A percentile compares a stretch with the other conserved stretches of the same genome.
Conservation (phyloP, 345 rosid genomes). For the Ceriops zippeliana region DNA sequence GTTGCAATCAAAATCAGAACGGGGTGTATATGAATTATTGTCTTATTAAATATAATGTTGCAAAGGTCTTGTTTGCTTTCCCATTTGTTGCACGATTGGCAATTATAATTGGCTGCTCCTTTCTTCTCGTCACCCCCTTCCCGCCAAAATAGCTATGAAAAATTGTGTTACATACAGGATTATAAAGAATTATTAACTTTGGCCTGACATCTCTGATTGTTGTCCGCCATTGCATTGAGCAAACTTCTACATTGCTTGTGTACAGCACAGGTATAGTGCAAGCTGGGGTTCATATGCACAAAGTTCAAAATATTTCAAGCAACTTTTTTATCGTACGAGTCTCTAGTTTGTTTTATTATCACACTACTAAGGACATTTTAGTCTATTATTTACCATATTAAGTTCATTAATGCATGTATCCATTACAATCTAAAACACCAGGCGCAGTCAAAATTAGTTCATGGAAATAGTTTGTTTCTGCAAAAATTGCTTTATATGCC, state of each 20-base stretch:
- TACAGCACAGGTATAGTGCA: no score
- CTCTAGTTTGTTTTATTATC: neutral
- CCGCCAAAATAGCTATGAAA: no score
- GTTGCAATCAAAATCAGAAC: slow-evolving; percentile 28
- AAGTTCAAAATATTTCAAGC: neutral
- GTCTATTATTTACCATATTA: neutral
- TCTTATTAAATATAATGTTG: slow-evolving; percentile 38
- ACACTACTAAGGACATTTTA: neutral
- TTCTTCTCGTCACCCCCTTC: neutral
- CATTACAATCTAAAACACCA: neutral
- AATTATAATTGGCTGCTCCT: neutral
- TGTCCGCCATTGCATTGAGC: no score
- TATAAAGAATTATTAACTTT: no score
- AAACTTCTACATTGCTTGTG: no score
- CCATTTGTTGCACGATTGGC: neutral
- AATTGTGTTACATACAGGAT: no score
- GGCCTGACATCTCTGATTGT: no score
- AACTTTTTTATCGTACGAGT: neutral
- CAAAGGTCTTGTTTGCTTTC: slow-evolving; percentile 9
- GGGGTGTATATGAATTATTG: slow-evolving; percentile 34
- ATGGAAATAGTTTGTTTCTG: neutral
- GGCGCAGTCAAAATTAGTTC: neutral
- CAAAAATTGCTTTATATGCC: neutral
- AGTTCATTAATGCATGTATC: neutral
- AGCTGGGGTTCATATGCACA: no score